These are phyloP conservation scores for Metschnikowia bowlesiae DNA, from an alignment of 805 yeast species.

Conservation along the genomic window DNA sequence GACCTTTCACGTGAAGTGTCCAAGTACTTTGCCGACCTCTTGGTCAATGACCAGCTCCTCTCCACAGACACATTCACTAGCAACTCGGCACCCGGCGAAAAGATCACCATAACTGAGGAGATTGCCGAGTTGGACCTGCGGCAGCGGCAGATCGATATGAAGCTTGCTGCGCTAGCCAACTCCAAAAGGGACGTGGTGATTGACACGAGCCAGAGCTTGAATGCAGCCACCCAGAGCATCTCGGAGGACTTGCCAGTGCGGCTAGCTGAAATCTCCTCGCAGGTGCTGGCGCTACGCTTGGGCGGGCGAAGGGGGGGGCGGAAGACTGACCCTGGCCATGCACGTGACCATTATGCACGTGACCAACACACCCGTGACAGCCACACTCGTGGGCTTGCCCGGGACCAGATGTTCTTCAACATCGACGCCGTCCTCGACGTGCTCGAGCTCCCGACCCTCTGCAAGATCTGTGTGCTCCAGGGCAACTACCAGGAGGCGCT, in stretches of 20 bases:
- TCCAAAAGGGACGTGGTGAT: slow-evolving; percentile 45
- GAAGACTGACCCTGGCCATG: neutral
- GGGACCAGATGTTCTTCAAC: slow-evolving; percentile 46
- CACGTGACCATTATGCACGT: slow-evolving; percentile 9
- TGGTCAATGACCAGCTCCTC: slow-evolving; percentile 46
- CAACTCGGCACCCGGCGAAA: slow-evolving; percentile 21
- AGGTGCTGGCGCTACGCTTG: slow-evolving; percentile 8
- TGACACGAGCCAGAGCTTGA: slow-evolving; percentile 33
- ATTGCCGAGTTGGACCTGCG: slow-evolving; percentile 66
- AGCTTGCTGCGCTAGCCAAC: slow-evolving; percentile 40
- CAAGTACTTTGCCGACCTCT: slow-evolving; percentile 33
- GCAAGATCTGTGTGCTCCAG: slow-evolving; percentile 75
- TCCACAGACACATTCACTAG: slow-evolving; percentile 42
- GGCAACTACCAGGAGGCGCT: slow-evolving; percentile 89
- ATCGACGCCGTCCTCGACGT: slow-evolving; percentile 72
- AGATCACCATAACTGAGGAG: slow-evolving; percentile 52
- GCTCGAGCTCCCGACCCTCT: slow-evolving; percentile 77
- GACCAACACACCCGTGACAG: slow-evolving; percentile 8
- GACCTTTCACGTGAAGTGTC: slow-evolving; percentile 21
- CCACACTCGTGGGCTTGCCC: slow-evolving; percentile 5
- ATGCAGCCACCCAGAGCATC: slow-evolving; percentile 12
- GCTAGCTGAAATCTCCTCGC: slow-evolving; percentile 13
- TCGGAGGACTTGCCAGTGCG: slow-evolving; percentile 11
- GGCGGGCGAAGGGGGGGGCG: slow-evolving; percentile 10
- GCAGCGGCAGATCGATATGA: slow-evolving; percentile 45